A percentile compares a stretch with the other conserved stretches of the same genome.
Evolutionary conservation across 805 yeast species (phyloP).

Genomic region (Ogataea paradorogensis): DNA sequence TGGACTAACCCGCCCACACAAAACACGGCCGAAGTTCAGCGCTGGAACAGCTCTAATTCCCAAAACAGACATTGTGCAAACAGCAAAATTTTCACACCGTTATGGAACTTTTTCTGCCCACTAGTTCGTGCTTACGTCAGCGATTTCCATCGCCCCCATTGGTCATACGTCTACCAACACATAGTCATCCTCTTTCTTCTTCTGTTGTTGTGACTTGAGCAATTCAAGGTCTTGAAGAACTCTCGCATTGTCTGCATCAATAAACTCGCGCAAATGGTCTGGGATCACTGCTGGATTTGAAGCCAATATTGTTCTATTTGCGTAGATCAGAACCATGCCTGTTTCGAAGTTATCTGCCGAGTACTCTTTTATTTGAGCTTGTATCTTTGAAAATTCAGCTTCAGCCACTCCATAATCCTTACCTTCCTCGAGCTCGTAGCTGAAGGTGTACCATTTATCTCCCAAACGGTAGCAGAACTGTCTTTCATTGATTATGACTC

Average conservation of each 20-base stretch:
- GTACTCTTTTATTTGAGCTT: conserved; percentile 18
- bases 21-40: conserved; percentile 24
- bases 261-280: conserved; percentile 28
- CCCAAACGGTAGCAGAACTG: conserved; percentile 32
- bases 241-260: conserved; percentile 31
- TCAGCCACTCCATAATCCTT: conserved; percentile 24
- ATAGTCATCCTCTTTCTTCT: conserved; percentile 14
- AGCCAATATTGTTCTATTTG: conserved; percentile 26
- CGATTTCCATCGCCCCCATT: background rate
- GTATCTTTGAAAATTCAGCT: conserved; percentile 27
- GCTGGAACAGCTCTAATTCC: conserved; percentile 29
- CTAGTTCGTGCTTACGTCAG: conserved; percentile 1
- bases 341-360: conserved; percentile 28
- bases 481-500: conserved; percentile 33
- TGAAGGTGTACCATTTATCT: conserved; percentile 32
- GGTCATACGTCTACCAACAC: conserved; percentile 17
- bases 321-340: conserved; percentile 36
- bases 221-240: conserved; percentile 19
- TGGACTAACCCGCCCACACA: conserved; percentile 7
- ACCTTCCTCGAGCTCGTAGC: conserved; percentile 26
- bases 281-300: conserved; percentile 18
- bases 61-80: conserved; percentile 31
- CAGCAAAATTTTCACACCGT: conserved; percentile 8
- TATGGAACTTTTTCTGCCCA: background rate
- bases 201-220: conserved; percentile 1